phyloP scores from a whole-genome alignment of 192 early-diverging fungal genomes.

The Lobosporangium transversale region DNA sequence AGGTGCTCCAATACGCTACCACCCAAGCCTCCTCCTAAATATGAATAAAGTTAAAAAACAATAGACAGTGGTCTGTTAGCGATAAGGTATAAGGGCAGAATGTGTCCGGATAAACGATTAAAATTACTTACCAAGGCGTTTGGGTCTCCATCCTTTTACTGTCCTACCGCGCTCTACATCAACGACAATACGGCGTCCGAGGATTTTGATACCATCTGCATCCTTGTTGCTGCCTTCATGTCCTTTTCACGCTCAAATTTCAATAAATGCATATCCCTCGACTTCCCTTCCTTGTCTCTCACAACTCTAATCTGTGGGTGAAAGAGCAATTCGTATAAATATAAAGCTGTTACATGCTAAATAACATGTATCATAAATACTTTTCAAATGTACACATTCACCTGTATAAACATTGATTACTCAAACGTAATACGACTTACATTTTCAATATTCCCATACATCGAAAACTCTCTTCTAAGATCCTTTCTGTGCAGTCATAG shows the following conservation, averaged over 20 bases:
- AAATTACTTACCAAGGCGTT: conserved; percentile 67
- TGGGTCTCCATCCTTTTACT: conserved; percentile 94
- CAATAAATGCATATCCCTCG: conserved; percentile 96
- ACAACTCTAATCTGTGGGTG: conserved; percentile 78
- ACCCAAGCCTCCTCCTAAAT: conserved; percentile 77
- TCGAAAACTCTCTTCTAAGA: conserved; percentile 78
- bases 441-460: conserved; percentile 82
- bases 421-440: too few species aligned
- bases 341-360: too few species aligned
- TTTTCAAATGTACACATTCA: not conserved
- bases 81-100: not conserved
- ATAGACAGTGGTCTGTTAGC: not conserved
- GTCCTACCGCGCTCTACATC: conserved; percentile 97
- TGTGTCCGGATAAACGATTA: not conserved
- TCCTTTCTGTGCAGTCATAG: conserved; percentile 82
- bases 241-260: conserved; percentile 86
- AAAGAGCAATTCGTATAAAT: too few species aligned
- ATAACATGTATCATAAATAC: too few species aligned
- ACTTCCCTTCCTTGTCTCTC: conserved; percentile 72
- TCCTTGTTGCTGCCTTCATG: conserved; percentile 76
- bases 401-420: conserved; percentile 18
- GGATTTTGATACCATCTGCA: conserved; percentile 88
- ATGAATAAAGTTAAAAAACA: not conserved
- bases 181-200: conserved; percentile 85
- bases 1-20: conserved; percentile 70